Base-by-base conservation (phyloP, 2,329 filamentous ascomycete species). In the Truncatella angustata region DNA sequence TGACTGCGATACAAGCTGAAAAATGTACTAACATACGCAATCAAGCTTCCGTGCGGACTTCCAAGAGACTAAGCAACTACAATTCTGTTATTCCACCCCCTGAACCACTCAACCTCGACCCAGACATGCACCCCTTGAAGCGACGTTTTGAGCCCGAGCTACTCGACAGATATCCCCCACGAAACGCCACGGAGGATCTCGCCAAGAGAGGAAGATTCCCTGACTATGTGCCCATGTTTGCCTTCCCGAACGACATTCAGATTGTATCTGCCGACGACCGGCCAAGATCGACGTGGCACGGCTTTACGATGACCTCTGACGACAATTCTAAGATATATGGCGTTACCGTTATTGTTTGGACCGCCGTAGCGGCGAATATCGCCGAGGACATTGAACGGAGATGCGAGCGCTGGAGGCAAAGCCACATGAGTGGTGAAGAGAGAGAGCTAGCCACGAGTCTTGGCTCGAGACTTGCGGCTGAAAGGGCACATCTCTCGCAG, bases 221-320 rank as follows among this genome's bases (percentile, higher is more conserved):
- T 1, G 94, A 99, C 66, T 99, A 97, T 64, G 91, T 99, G 16
- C 94, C 94, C 52, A 97, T 99, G 94, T 99, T 99, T 70, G 92
- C 94, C 50, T 99, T 97, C 63, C 94, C 94, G 42, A 97, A 97
- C 70, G 94, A 99, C 69, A 94, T 99, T 61, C 91, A 91, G 57
- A 94, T 99, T 49, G 90, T 97, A 9, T 97, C 94, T 1, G 92
- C 92, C 1, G 94, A 99, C 64, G 91, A 96, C 67, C 82, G 92
- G 56, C 94, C 94, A 1, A 82, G 91, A 56, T 93, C 94, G n/a
- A 97, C 92, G 21, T 99, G 94, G 94, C 94, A 99, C 71, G 94
- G 94, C 45, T 99, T 99, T 66, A 92, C 91, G 56, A 97, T 99
- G 94, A 99, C 94, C 2, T 88, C 88, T 20, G 89, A 90, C 51